A percentile compares a stretch with the other conserved stretches of the same genome.
These are phyloP conservation scores for Podospora pseudocomata DNA, from an alignment of 495 filamentous ascomycete species.

Conservation along the genomic window DNA sequence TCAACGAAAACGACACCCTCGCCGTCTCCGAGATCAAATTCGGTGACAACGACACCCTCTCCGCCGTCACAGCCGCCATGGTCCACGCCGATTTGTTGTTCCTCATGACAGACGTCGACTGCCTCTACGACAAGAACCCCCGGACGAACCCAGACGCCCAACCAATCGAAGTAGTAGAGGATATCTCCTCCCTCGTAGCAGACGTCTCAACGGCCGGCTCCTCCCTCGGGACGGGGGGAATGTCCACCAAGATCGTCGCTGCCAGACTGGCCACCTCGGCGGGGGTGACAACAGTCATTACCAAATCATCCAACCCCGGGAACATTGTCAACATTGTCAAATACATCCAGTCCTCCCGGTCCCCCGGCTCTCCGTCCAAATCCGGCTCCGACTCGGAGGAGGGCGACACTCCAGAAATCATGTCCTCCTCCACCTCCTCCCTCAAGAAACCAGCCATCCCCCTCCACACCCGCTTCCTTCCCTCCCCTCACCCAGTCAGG, in stretches of 20 bases:
- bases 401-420: slow-evolving; percentile 31
- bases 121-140: slow-evolving; percentile 93
- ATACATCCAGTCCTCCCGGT: slow-evolving; percentile 64
- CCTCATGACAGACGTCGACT: slow-evolving; percentile 98
- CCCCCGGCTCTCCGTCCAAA: slow-evolving; percentile 26
- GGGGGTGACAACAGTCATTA: slow-evolving; percentile 93
- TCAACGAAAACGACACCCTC: slow-evolving; percentile 97
- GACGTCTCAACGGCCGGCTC: slow-evolving; percentile 90
- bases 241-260: slow-evolving; percentile 96
- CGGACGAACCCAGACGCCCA: slow-evolving; percentile 76
- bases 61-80: slow-evolving; percentile 95
- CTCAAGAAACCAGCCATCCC: slow-evolving; percentile 47
- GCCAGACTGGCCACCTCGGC: slow-evolving; percentile 90
- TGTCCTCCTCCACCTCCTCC: slow-evolving; percentile 33
- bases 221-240: slow-evolving; percentile 88
- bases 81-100: slow-evolving; percentile 96
- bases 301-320: slow-evolving; percentile 83
- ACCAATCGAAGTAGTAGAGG: slow-evolving; percentile 88
- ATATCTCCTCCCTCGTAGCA: slow-evolving; percentile 78
- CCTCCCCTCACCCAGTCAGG: slow-evolving; percentile 78
- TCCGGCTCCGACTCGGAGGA: slow-evolving; percentile 12
- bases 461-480: slow-evolving; percentile 89
- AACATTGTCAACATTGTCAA: slow-evolving; percentile 85
- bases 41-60: slow-evolving; percentile 96
- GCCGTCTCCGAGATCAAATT: slow-evolving; percentile 99